Conservation (phyloP, 768 basidiomycete species). For the Podaxis carcinomalis region DNA sequence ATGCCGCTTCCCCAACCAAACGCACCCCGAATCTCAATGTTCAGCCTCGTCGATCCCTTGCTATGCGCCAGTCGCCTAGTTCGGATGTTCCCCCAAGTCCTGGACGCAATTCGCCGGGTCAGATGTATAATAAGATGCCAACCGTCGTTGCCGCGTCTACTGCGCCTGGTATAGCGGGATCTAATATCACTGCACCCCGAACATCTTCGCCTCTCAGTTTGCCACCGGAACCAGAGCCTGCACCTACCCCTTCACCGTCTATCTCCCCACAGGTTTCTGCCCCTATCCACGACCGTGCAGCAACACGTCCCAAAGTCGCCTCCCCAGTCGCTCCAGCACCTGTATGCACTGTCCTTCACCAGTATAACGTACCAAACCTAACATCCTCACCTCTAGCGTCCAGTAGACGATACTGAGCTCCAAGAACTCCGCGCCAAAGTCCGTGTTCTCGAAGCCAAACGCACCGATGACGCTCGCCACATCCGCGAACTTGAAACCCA, state of each 20-base stretch:
- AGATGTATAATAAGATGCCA: conserved; percentile 18
- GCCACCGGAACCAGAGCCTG: conserved; percentile 27
- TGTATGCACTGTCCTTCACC: conserved; percentile 14
- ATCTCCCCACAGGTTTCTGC: conserved; percentile 15
- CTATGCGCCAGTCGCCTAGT: conserved; percentile 37
- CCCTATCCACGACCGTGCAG: conserved; percentile 15
- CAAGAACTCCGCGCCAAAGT: conserved; percentile 83
- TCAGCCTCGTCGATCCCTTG: conserved; percentile 47
- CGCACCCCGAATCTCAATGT: conserved; percentile 41
- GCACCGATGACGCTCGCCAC: conserved; percentile 80
- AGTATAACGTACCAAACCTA: conserved; percentile 6
- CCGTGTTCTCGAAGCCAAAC: conserved; percentile 81
- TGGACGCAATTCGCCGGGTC: conserved; percentile 22
- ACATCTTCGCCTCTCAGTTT: conserved; percentile 36
- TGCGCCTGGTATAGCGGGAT: background rate
- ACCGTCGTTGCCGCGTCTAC: conserved; percentile 21
- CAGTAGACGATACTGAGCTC: conserved; percentile 53
- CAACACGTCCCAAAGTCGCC: conserved; percentile 20
- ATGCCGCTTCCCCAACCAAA: conserved; percentile 52
- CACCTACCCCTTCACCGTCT: conserved; percentile 15
- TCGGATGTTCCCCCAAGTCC: conserved; percentile 25
- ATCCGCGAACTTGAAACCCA: conserved; percentile 82
- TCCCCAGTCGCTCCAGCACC: conserved; percentile 27
- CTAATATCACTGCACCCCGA: conserved; percentile 17
- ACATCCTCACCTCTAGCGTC: conserved; percentile 13